Base-by-base conservation (phyloP, 139 green algal species). In the Tetraselmis chui region DNA sequence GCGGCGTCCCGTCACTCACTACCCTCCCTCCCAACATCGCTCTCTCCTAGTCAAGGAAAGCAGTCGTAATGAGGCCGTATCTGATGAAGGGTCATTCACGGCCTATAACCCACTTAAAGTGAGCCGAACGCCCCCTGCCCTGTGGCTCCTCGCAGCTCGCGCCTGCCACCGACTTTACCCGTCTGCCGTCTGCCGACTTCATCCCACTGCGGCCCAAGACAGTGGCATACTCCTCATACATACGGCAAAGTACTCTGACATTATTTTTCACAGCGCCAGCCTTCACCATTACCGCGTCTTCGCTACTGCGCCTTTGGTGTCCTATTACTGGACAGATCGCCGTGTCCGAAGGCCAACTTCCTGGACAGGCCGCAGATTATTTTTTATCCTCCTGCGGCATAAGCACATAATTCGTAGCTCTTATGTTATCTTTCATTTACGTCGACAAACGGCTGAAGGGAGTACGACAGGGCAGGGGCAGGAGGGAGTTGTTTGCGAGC, bases 71-170 rank as follows among this genome's bases (percentile, higher is more conserved):
- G 95, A 86, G 93, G 77, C 95, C 95, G 0, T 93, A 95, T 80
- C 83, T 98, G 76, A 80, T 97, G 0, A 95, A 98, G 84, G 94
- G 94, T 26, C 95, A 98, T 80, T 89, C 95, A 79, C 85, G 95
- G 1, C 95, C 95, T 2, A 86, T 98, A 27, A 98, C 93, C 11
- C 93, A 96, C 84, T 86, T 97, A 18, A 96, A 95, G 89, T 79
- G 26, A 22, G 83, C 79, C 59, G 11, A 80, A 27, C 26, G 30
- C 29, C 11, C n/a, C n/a, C 11, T 67, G 45, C 45, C 11, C 45
- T 67, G 45, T 18, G 45, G 45, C 45, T 67, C 11, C 45, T 18
- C 45, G 11, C 11, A 5, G 5, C 45, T 18, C 45, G 11, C 45
- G 11, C 45, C 45, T 67, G 11, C 45, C 45, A 5, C 45, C 45